Evolutionary conservation across 2,329 filamentous ascomycete species (phyloP), one percentile per base, ranked within the genome.

Genomic region (Pseudogymnoascus sp.): DNA sequence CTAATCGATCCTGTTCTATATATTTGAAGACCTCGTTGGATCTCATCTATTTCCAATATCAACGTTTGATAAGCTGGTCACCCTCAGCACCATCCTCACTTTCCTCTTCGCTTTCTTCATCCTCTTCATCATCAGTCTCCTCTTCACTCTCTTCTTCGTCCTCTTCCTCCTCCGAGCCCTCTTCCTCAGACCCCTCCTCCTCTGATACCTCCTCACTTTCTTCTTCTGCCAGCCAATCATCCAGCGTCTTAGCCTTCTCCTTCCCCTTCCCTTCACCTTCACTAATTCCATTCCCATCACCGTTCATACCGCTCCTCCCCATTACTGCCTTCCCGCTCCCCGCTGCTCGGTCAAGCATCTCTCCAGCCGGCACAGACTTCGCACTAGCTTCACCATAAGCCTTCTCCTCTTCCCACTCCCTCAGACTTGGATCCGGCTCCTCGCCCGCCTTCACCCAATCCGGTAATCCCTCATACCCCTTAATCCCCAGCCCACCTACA

Each of bases 151-250:
- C 76, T 1, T 79, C 78, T 1, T 80, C 80, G 6, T 82, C 80
- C 1, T 81, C 81, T 0, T 79, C 79, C 0, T 80, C 80, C 0
- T 79, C 79, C 0, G 81, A 80, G 2, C 79, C 75, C 8, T 79
- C 78, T 12, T 78, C 78, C 6, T 78, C 79, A 5, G 80, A 78
- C 2, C 81, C 82, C 5, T 80, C 79, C 5, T 80, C 81, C 1
- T 79, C 80, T 25, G 82, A 80, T 8, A 80, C 79, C 9, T 82
- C 83, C n/a, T 80, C 81, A 29, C 79, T 80, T 13, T 85, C 84
- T 44, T 84, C 85, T 70, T 91, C 89, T 4, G 88, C 91, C 62
- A 97, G 79, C 92, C 94, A 97, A 73, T 96, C 91, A 77, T 97
- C 92, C 65, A 99, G 77, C 17, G 88, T 91, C 81, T 96, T 96